A percentile compares a stretch with the other conserved stretches of the same genome.
phyloP scores from a whole-genome alignment of 2,329 filamentous ascomycete genomes.

The Hymenoscyphus infarciens region DNA sequence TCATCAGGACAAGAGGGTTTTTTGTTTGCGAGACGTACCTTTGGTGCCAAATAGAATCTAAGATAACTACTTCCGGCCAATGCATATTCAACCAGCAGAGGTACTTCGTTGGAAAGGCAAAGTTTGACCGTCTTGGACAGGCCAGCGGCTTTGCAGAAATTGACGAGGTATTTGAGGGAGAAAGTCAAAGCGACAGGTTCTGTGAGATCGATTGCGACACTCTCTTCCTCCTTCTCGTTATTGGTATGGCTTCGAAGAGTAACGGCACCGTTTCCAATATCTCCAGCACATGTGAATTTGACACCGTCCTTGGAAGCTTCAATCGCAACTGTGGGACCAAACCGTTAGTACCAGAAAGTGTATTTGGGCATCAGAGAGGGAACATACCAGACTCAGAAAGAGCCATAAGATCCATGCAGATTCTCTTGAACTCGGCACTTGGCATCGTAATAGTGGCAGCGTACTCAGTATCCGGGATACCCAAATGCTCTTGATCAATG shows the following conservation, averaged over 20 bases:
- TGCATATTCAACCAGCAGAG: conserved; percentile 88
- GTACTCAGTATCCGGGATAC: conserved; percentile 98
- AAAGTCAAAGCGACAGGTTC: conserved; percentile 95
- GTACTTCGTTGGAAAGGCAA: conserved; percentile 93
- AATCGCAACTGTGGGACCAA: conserved; percentile 67
- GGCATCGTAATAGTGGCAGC: conserved; percentile 89
- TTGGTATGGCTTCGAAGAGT: conserved; percentile 85
- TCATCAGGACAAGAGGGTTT: not conserved
- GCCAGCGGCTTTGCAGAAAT: conserved; percentile 97
- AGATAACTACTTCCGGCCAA: conserved; percentile 80
- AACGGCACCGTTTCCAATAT: conserved; percentile 93
- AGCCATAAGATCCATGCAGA: conserved; percentile 85
- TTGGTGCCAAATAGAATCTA: conserved; percentile 96
- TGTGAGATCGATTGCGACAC: conserved; percentile 83
- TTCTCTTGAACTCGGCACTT: conserved; percentile 84
- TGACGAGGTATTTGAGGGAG: conserved; percentile 98
- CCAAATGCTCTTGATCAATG: conserved; percentile 98
- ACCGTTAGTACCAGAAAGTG: conserved; percentile 18
- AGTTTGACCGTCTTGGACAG: conserved; percentile 82
- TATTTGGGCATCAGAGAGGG: not conserved
- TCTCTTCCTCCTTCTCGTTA: conserved; percentile 81
- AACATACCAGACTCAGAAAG: conserved; percentile 87
- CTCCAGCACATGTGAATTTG: conserved; percentile 88
- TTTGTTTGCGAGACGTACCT: conserved; percentile 53
- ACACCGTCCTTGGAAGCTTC: conserved; percentile 96